phyloP scores from a whole-genome alignment of 2,329 filamentous ascomycete genomes.

The Pestalotiopsis fici region DNA sequence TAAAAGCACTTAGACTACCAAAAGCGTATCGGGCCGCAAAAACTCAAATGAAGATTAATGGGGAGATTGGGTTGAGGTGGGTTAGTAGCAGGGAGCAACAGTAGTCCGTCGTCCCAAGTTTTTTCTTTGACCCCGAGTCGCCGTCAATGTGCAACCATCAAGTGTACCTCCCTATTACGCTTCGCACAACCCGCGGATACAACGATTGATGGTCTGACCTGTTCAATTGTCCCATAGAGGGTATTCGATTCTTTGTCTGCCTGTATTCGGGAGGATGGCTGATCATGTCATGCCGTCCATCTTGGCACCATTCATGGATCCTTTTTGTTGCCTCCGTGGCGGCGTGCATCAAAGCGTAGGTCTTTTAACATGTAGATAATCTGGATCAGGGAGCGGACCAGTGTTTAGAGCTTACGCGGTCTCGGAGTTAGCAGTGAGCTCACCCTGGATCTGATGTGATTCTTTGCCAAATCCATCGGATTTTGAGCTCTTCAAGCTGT shows the following conservation, averaged over 20 bases:
- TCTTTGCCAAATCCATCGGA: neutral
- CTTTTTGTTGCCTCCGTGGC: too few species aligned
- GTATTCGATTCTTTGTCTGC: too few species aligned
- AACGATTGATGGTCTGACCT: too few species aligned
- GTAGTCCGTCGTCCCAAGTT: neutral
- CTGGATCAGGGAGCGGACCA: neutral
- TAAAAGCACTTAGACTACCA: neutral
- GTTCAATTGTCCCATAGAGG: too few species aligned
- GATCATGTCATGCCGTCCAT: too few species aligned
- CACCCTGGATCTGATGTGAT: neutral
- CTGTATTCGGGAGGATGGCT: too few species aligned
- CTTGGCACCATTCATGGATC: too few species aligned
- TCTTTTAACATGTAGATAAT: neutral
- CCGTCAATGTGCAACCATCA: neutral
- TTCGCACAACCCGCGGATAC: too few species aligned
- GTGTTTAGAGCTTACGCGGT: neutral
- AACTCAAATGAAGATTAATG: constrained; percentile 1
- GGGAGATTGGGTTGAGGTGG: neutral
- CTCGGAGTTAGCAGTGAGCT: neutral
- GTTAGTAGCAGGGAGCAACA: neutral
- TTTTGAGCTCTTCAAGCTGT: neutral
- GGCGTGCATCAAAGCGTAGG: too few species aligned
- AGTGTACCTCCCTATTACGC: too few species aligned
- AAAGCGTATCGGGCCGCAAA: neutral
- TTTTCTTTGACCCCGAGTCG: neutral